phyloP scores from a whole-genome alignment of 1,284 basidiomycete genomes.

The Sphaerobolus stellatus region DNA sequence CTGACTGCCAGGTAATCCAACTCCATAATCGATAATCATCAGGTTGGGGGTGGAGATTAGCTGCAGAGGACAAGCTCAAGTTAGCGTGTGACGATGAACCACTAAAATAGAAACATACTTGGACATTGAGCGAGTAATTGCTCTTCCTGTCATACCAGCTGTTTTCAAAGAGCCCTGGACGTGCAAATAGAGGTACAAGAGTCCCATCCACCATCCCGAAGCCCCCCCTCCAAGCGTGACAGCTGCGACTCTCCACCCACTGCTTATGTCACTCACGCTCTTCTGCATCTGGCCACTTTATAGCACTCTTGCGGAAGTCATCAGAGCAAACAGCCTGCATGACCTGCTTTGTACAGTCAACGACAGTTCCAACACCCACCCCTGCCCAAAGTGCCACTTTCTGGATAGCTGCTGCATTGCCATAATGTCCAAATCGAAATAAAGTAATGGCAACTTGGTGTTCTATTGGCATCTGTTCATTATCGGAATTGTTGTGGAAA shows the following conservation, averaged over 20 bases:
- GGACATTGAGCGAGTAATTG: constrained; percentile 35
- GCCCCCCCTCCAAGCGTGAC: constrained; percentile 31
- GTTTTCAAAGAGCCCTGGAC: constrained; percentile 30
- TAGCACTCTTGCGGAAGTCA: no score
- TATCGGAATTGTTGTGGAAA: no score
- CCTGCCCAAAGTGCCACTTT: no score
- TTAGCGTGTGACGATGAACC: background rate
- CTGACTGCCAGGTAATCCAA: constrained; percentile 32
- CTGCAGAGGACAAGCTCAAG: constrained; percentile 15
- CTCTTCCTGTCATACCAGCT: constrained; percentile 33
- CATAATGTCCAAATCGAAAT: no score
- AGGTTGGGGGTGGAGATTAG: constrained; percentile 32
- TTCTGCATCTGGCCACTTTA: constrained; percentile 18
- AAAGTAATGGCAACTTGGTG: no score
- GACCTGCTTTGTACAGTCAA: no score
- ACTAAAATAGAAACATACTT: constrained; percentile 31
- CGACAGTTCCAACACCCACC: no score
- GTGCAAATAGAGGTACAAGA: constrained; percentile 26
- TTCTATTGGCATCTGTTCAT: no score
- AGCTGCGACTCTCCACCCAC: constrained; percentile 26
- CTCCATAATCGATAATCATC: constrained; percentile 30
- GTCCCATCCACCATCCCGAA: constrained; percentile 36
- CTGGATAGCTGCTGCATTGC: no score
- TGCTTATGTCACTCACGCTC: constrained; percentile 26
- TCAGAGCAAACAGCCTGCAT: no score